Percentiles rank a stretch among this genome's conserved stretches.
Evolutionary conservation across 164 flowering plant genomes (phyloP).

Genomic region (Cinnamomum chago): DNA sequence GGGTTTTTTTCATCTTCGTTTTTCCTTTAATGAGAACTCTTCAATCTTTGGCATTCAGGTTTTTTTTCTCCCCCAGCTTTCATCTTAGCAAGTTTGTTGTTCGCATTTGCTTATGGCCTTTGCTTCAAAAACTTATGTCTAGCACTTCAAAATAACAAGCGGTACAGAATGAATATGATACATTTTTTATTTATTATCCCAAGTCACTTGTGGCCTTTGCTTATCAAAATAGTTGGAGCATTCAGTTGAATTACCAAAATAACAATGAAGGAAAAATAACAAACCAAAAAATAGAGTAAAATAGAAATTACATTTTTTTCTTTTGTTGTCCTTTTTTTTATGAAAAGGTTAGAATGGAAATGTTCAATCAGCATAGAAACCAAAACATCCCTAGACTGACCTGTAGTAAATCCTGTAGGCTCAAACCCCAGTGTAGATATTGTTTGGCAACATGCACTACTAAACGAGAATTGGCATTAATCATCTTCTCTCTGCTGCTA

Average conservation of each 20-base stretch:
- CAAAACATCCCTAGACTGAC: constrained; percentile 25
- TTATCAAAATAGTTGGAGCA: neutral
- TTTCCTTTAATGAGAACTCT: too few relatives aligned
- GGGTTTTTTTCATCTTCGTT: too few relatives aligned
- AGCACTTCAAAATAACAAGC: neutral
- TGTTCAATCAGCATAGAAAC: too few relatives aligned
- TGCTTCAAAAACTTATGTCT: neutral
- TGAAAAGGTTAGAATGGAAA: too few relatives aligned
- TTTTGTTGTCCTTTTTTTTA: too few relatives aligned
- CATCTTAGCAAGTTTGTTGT: too few relatives aligned
- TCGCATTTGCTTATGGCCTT: too few relatives aligned
- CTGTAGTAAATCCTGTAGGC: constrained; percentile 82
- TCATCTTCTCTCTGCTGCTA: constrained; percentile 68
- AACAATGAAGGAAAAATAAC: neutral
- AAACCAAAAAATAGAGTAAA: neutral
- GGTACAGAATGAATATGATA: neutral
- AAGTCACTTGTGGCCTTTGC: neutral
- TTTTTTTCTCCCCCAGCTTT: too few relatives aligned
- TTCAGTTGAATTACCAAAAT: neutral
- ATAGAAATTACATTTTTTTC: neutral
- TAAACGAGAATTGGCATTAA: constrained; percentile 70
- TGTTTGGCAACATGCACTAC: constrained; percentile 89
- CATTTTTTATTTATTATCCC: neutral
- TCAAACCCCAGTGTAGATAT: constrained; percentile 71
- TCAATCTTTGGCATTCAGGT: too few relatives aligned